Evolutionary conservation across 495 filamentous ascomycete genomes (phyloP).

Genomic region (Podospora bellae-mahoneyi): DNA sequence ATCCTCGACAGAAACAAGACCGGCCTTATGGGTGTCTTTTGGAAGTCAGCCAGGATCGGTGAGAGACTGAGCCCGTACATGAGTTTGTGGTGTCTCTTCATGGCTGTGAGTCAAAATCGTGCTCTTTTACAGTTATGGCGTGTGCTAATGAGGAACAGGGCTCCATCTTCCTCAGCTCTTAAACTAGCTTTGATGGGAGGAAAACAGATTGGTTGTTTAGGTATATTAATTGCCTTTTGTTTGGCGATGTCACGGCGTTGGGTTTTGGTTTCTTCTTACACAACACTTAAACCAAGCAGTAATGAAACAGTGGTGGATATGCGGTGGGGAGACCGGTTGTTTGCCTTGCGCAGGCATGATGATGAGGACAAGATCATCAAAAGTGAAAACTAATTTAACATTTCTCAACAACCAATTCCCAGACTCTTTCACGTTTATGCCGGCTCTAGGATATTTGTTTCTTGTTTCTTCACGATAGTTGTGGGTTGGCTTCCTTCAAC

Average conservation of each 20-base stretch:
- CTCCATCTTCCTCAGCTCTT: constrained; percentile 9
- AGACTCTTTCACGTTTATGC: too few species aligned
- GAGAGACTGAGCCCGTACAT: constrained; percentile 95
- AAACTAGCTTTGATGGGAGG: background rate
- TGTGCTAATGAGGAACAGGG: background rate
- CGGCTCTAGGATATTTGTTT: background rate
- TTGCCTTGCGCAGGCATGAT: background rate
- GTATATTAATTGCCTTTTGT: background rate
- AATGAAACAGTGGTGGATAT: background rate
- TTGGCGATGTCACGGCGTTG: background rate
- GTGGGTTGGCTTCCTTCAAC: background rate
- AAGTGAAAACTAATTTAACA: background rate
- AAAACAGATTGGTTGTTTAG: background rate
- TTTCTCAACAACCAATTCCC: background rate
- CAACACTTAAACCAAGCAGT: background rate
- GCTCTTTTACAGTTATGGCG: background rate
- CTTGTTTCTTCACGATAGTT: background rate
- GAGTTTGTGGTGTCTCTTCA: constrained; percentile 86
- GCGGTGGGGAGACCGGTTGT: background rate
- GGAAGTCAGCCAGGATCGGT: constrained; percentile 93
- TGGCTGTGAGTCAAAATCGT: constrained; percentile 64
- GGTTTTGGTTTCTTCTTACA: background rate
- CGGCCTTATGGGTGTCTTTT: constrained; percentile 91
- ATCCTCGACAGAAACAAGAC: constrained; percentile 93
- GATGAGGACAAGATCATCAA: background rate